These are phyloP conservation scores for Sugiyamaella chiloensis DNA, from an alignment of 805 yeast species.

Conservation along the genomic window DNA sequence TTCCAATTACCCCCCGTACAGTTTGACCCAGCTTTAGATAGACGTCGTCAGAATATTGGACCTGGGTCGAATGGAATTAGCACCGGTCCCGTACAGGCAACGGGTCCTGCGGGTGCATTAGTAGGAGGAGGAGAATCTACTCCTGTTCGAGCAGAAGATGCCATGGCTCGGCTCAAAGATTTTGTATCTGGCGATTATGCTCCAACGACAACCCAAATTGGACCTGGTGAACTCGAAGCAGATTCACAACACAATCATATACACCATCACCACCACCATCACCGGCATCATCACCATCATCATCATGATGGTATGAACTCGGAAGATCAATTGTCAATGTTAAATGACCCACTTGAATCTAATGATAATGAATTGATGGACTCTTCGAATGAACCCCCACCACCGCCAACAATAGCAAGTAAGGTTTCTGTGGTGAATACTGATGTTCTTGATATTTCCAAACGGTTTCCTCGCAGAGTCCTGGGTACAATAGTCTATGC, in stretches of 20 bases:
- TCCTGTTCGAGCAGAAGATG: constrained; percentile 37
- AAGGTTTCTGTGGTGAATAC: constrained; percentile 36
- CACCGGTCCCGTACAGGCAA: neutral
- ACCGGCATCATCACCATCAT: constrained; percentile 26
- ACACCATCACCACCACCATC: constrained; percentile 31
- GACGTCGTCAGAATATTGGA: constrained; percentile 22
- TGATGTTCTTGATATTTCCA: constrained; percentile 41
- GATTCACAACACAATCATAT: constrained; percentile 21
- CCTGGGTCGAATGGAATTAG: too few species aligned
- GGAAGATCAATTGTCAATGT: neutral
- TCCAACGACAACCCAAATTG: neutral
- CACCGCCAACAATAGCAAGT: constrained; percentile 26
- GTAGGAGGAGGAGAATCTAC: constrained; percentile 19
- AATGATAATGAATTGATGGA: neutral
- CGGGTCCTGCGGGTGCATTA: too few species aligned
- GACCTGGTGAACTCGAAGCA: neutral
- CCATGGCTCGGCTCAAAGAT: constrained; percentile 34
- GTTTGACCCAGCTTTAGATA: constrained; percentile 26
- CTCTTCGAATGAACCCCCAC: neutral
- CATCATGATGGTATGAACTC: constrained; percentile 21
- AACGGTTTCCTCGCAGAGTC: constrained; percentile 43
- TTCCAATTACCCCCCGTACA: constrained; percentile 30
- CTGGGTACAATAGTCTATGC: constrained; percentile 56
- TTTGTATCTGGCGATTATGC: constrained; percentile 6
- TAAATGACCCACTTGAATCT: neutral